These are phyloP conservation scores for Globisporangium recalcitrans DNA, from an alignment of 352 stramenopile genomes.

Conservation along the genomic window DNA sequence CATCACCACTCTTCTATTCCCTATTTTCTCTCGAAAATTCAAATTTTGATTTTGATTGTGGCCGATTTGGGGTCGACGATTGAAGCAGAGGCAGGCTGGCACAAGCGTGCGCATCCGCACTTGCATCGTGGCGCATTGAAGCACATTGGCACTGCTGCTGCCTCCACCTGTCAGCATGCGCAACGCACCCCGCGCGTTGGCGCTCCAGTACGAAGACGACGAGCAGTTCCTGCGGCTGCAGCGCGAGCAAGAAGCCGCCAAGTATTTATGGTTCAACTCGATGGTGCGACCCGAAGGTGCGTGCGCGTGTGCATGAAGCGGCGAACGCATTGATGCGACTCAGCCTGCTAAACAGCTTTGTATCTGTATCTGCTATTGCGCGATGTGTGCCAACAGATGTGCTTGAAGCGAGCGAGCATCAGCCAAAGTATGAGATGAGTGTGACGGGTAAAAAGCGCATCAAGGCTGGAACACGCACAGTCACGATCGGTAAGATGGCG, in stretches of 20 bases:
- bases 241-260: constrained; percentile 15
- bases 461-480: constrained; percentile 55
- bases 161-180: constrained; percentile 5
- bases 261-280: constrained; percentile 69
- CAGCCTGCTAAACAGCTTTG: neutral
- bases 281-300: constrained; percentile 50
- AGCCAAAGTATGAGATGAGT: constrained; percentile 65
- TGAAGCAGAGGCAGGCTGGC: constrained; percentile 1
- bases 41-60: constrained; percentile 9
- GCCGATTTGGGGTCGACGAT: neutral
- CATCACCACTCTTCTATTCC: too few relatives aligned
- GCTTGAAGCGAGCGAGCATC: constrained; percentile 64
- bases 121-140: constrained; percentile 1
- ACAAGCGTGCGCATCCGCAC: constrained; percentile 1
- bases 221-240: constrained; percentile 14
- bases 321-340: neutral
- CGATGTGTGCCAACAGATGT: constrained; percentile 38
- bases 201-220: constrained; percentile 23
- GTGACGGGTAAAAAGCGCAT: constrained; percentile 70
- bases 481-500: constrained; percentile 41
- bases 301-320: constrained; percentile 18
- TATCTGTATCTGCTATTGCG: neutral
- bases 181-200: neutral
- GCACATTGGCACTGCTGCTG: neutral
- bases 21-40: constrained; percentile 11